Percentiles rank a stretch among this genome's conserved stretches.
Conservation (phyloP, 768 basidiomycete genomes). For the Mycena vulgaris region DNA sequence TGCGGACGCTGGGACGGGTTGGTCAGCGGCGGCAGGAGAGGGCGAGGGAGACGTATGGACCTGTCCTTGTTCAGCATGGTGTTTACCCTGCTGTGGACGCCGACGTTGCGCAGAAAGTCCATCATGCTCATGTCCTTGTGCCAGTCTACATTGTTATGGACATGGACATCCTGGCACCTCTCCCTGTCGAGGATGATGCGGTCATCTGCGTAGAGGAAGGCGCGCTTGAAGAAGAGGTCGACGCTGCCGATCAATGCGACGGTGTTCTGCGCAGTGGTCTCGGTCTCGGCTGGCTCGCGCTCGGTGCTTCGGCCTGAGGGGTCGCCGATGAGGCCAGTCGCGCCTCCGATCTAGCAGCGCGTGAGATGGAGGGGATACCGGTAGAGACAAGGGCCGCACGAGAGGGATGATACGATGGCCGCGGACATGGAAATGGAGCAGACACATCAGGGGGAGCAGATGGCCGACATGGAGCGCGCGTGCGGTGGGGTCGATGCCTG, state of each 20-base stretch:
- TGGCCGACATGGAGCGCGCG: conserved; percentile 94
- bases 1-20: conserved; percentile 77
- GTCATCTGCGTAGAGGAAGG: conserved; percentile 69
- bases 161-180: conserved; percentile 42
- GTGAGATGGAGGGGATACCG: conserved; percentile 4
- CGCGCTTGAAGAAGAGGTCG: conserved; percentile 79
- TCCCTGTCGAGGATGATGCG: conserved; percentile 46
- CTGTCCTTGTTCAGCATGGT: conserved; percentile 94
- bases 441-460: conserved; percentile 86
- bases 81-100: conserved; percentile 86
- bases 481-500: conserved; percentile 95
- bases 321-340: conserved; percentile 97
- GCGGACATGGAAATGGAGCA: conserved; percentile 90
- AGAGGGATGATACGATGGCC: conserved; percentile 90
- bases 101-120: conserved; percentile 87
- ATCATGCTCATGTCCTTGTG: conserved; percentile 79
- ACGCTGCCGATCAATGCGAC: conserved; percentile 73
- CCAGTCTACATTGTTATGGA: conserved; percentile 80
- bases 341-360: conserved; percentile 88
- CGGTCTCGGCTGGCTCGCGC: conserved; percentile 75
- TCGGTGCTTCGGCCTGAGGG: conserved; percentile 92
- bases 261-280: conserved; percentile 78
- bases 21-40: background rate
- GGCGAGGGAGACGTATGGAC: conserved; percentile 57
- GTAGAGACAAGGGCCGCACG: conserved; percentile 61